A percentile compares a stretch with the other conserved stretches of the same genome.
These are phyloP conservation scores for Peziza echinospora DNA, from an alignment of 495 filamentous ascomycete species.

Conservation along the genomic window DNA sequence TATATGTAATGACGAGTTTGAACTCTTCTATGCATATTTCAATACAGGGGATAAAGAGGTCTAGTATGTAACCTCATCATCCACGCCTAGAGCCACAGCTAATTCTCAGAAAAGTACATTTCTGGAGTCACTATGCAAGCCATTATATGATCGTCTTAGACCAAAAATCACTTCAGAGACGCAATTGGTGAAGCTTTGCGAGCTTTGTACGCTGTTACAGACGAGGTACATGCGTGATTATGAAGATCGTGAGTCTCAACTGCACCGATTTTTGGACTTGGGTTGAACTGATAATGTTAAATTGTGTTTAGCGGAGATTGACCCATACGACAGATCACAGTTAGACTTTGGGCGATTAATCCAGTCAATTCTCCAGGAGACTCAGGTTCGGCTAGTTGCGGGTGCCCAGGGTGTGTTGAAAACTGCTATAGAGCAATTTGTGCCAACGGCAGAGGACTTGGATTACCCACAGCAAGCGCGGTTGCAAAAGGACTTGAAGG, in stretches of 20 bases:
- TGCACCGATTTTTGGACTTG: constrained; percentile 10
- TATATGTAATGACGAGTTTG: constrained; percentile 51
- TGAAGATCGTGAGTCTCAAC: constrained; percentile 26
- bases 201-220: constrained; percentile 49
- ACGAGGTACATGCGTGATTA: constrained; percentile 46
- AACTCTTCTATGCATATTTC: constrained; percentile 57
- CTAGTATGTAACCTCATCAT: constrained; percentile 9
- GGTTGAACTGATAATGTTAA: constrained; percentile 2
- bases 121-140: constrained; percentile 49
- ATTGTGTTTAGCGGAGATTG: constrained; percentile 20
- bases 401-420: constrained; percentile 39
- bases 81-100: too few species aligned
- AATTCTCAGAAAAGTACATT: constrained; percentile 27
- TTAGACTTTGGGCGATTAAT: constrained; percentile 47
- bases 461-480: constrained; percentile 26
- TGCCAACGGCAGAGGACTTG: constrained; percentile 44
- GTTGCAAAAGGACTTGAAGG: constrained; percentile 20
- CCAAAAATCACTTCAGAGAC: constrained; percentile 51
- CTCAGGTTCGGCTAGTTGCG: constrained; percentile 52
- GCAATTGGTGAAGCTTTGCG: constrained; percentile 45
- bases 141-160: constrained; percentile 49
- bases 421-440: constrained; percentile 49
- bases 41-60: constrained; percentile 43
- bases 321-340: constrained; percentile 23
- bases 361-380: constrained; percentile 47